Evolutionary conservation across 768 basidiomycete species (phyloP), one percentile per base, ranked within the genome.

Genomic region (Suillus luteus): DNA sequence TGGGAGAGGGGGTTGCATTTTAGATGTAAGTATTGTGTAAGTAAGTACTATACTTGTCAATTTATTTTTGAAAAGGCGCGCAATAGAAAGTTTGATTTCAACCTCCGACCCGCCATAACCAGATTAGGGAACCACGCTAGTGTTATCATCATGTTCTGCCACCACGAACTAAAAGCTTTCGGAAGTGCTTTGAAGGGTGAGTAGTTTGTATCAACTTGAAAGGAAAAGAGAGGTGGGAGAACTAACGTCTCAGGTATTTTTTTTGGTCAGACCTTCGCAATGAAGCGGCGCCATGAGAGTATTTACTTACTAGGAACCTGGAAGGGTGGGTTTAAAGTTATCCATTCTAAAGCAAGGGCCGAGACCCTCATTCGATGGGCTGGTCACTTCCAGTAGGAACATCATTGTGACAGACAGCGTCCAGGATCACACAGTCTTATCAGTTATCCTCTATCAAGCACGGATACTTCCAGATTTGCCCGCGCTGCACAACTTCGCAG

Each of bases 391-490:
- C 80, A 77, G 85, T 91, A 57, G 88, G 87, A 61, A 83, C 83
- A 66, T 86, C 85, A 5, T 81, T 46, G 71, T 10, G 55, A 71
- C 81, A 33, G 82, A 81, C 55, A 79, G 68, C 5, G 80, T 84
- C 9, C 74, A 82, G 65, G 70, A 82, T 7, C 86, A 87, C 1
- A 77, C 86, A 65, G 89, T 86, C 86, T 24, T 91, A 91, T 77
- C 76, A 85, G 69, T 85, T 88, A 71, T 85, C 8, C 84, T 94
- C 55, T 77, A 84, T 64, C 81, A 90, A 62, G 92, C 91, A 40
- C 93, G 89, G 87, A 85, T 93, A 44, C 91, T 93, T 8, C 71
- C 73, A 2, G 89, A 95, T 80, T 91, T 10, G 37, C 92, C 19
- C 80, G 91, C 55, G 74, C 67, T 38, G 66, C 80, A 22, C 70